Evolutionary conservation across 1,284 basidiomycete genomes (phyloP).

Genomic region (Anthracocystis setariae): DNA sequence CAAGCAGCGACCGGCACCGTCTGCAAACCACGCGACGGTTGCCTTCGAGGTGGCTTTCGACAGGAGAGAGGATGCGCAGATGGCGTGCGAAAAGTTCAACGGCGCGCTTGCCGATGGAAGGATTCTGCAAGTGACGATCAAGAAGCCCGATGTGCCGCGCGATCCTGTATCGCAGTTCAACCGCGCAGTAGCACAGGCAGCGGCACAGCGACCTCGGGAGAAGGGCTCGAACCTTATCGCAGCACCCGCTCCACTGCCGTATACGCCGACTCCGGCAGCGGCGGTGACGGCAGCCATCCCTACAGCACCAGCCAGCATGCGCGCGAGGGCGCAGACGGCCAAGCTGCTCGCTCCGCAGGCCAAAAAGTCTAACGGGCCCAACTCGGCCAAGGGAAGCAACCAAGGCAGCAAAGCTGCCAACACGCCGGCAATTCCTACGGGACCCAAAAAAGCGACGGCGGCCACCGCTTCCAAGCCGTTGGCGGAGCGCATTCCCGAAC

Average conservation of each 20-base stretch:
- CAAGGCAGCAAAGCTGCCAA: neutral
- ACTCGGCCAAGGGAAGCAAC: slow-evolving; percentile 1
- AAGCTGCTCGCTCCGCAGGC: slow-evolving; percentile 35
- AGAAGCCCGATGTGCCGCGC: slow-evolving; percentile 37
- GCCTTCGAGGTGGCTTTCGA: slow-evolving; percentile 62
- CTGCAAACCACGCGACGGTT: slow-evolving; percentile 55
- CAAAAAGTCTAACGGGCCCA: slow-evolving; percentile 22
- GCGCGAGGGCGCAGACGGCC: slow-evolving; percentile 23
- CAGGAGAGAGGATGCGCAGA: slow-evolving; percentile 43
- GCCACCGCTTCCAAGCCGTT: slow-evolving; percentile 28
- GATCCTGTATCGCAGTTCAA: slow-evolving; percentile 40
- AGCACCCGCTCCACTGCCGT: slow-evolving; percentile 37
- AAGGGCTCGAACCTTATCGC: slow-evolving; percentile 34
- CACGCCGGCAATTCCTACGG: slow-evolving; percentile 6
- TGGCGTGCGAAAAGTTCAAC: slow-evolving; percentile 60
- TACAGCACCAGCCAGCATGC: slow-evolving; percentile 43
- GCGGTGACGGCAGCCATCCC: slow-evolving; percentile 42
- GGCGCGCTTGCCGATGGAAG: slow-evolving; percentile 64
- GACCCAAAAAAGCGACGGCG: slow-evolving; percentile 9
- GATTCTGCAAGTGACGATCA: slow-evolving; percentile 56
- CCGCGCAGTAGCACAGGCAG: slow-evolving; percentile 37
- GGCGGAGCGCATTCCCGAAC: slow-evolving; percentile 38
- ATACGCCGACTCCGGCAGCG: slow-evolving; percentile 34
- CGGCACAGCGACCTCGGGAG: slow-evolving; percentile 39
- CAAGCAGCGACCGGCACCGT: slow-evolving; percentile 48